Conservation (phyloP, 805 yeast genomes). For the Pichia deserticola region DNA sequence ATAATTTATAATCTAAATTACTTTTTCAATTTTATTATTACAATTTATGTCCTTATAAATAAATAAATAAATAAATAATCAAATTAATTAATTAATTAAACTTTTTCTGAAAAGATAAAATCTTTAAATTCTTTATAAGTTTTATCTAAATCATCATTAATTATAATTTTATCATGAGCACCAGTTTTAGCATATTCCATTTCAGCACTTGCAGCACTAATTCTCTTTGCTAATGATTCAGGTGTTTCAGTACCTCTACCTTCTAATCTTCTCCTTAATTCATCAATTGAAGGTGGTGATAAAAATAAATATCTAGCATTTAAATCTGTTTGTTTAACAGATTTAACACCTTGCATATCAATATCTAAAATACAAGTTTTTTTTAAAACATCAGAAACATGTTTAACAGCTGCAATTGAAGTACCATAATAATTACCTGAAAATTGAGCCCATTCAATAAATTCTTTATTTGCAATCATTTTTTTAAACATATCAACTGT, state of each 20-base stretch:
- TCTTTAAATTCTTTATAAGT: slow-evolving; percentile 78
- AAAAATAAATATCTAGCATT: slow-evolving; percentile 82
- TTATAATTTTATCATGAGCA: slow-evolving; percentile 82
- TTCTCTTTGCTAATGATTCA: slow-evolving; percentile 77
- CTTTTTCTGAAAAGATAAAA: slow-evolving; percentile 50
- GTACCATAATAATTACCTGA: slow-evolving; percentile 98
- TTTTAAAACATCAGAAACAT: slow-evolving; percentile 52
- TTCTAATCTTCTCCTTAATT: slow-evolving; percentile 62
- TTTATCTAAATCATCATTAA: slow-evolving; percentile 85
- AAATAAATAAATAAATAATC: too few relatives aligned
- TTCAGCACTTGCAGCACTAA: slow-evolving; percentile 82
- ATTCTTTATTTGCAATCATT: slow-evolving; percentile 65
- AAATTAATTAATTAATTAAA: slow-evolving; percentile 4
- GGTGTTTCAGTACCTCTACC: slow-evolving; percentile 94
- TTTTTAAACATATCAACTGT: slow-evolving; percentile 73
- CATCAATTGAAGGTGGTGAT: slow-evolving; percentile 88
- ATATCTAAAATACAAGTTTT: slow-evolving; percentile 88
- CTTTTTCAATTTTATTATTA: too few relatives aligned
- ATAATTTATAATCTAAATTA: too few relatives aligned
- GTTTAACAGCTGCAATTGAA: slow-evolving; percentile 74
- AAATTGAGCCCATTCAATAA: slow-evolving; percentile 97
- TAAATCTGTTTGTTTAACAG: slow-evolving; percentile 75
- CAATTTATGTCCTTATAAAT: too few relatives aligned
- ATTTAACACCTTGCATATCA: slow-evolving; percentile 98
- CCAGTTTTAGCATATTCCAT: slow-evolving; percentile 84